Evolutionary conservation across 192 early-diverging fungal genomes (phyloP), one percentile per base, ranked within the genome.

Genomic region (Coemansia sp.): DNA sequence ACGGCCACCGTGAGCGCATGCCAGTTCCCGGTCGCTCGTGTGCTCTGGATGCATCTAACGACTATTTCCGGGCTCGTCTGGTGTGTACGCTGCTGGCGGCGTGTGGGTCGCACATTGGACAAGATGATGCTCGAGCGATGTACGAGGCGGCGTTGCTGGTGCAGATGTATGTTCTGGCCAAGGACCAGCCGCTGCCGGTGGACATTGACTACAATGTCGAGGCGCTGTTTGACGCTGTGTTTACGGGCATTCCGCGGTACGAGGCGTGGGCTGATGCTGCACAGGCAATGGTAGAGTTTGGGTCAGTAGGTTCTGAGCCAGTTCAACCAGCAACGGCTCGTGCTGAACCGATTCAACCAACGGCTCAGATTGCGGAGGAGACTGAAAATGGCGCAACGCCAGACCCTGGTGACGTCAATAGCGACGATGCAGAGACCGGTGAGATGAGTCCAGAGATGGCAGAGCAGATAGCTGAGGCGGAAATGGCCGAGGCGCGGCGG

Each of bases 21-120:
- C 57, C 86, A 71, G n/a, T 74, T 42, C 65, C 84, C 31, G 60
- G 83, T 58, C 55, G 84, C 61, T 71, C 74, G 42, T 87, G 83
- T 55, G 83, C 84, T 14, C 68, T 91, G 5, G 97, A 99, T 66
- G 82, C 87, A 4, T 84, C 89, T 12, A 70, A 86, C 53, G 96
- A 98, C 71, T 96, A 90, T 70, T 99, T 99, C 85, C 87, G 97
- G 23, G 84, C 94, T 15, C 88, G 95, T 10, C 81, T 99, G 5
- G 83, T 84, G 49, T 93, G 92, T 82, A 89, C 89, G 2, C 63
- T 99, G 23, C 81, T 99, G 4, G 90, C 93, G 57, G 88, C 92
- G 0, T 96, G 95, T 58, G 93, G 97, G 4, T 81, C 81, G 64
- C 92, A 87, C 9, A 34, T 73, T n/a, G 85, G 87, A 58, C 88